Percentiles rank a stretch among this genome's conserved stretches.
phyloP scores from a whole-genome alignment of 257 asterid genomes.

The Euphrasia confusa region DNA sequence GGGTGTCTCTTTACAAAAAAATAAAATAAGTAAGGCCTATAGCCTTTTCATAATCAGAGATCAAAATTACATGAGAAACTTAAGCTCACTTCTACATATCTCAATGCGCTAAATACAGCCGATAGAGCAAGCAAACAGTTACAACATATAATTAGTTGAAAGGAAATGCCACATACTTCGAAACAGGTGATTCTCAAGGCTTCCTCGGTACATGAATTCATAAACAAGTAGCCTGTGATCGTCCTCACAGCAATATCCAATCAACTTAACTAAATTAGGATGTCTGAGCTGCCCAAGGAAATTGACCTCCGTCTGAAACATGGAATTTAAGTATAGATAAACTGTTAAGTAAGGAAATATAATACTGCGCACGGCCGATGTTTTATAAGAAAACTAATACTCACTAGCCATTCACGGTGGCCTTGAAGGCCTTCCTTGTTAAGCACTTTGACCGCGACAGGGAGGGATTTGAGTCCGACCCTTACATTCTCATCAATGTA shows the following conservation, averaged over 20 bases:
- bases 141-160: conserved; percentile 24
- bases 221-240: conserved; percentile 94
- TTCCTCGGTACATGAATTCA: conserved; percentile 97
- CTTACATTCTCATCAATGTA: conserved; percentile 95
- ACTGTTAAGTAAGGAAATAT: background rate
- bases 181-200: conserved; percentile 97
- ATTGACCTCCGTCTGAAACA: conserved; percentile 82
- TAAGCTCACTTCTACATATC: no score
- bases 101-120: no score
- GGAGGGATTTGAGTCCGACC: conserved; percentile 91
- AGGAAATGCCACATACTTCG: conserved; percentile 67
- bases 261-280: conserved; percentile 91
- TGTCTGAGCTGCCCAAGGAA: conserved; percentile 97
- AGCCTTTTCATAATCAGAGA: no score
- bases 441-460: conserved; percentile 97
- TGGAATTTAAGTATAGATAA: conserved; percentile 17
- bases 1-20: no score
- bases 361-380: background rate
- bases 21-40: no score
- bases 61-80: no score
- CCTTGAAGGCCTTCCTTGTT: conserved; percentile 99
- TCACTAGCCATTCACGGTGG: conserved; percentile 97
- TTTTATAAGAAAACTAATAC: conserved; percentile 17
- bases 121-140: no score
- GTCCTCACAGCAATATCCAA: conserved; percentile 99